A percentile compares a stretch with the other conserved stretches of the same genome.
Evolutionary conservation across 306 rosid species (phyloP).

Genomic region (Gastrolobium villosum): DNA sequence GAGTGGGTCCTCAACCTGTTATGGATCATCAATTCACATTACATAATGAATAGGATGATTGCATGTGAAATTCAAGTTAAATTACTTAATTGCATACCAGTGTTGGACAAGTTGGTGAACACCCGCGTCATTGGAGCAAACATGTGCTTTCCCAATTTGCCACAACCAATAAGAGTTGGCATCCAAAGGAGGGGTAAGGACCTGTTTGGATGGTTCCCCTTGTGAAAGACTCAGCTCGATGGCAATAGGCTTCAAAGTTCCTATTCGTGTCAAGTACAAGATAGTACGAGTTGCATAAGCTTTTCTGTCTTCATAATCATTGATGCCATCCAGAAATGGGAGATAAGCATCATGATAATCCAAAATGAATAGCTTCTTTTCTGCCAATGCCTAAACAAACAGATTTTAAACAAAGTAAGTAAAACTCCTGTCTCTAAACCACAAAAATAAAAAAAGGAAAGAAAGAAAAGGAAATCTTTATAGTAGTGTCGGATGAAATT

Average conservation of each 20-base stretch:
- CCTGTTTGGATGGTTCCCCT: conserved; percentile 42
- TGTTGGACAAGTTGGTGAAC: conserved; percentile 60
- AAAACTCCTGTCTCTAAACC: not conserved
- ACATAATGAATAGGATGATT: not conserved
- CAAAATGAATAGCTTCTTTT: conserved; percentile 50
- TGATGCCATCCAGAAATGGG: conserved; percentile 54
- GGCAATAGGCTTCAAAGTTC: conserved; percentile 55
- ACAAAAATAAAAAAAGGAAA: not conserved
- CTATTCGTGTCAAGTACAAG: conserved; percentile 37
- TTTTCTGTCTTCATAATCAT: conserved; percentile 45
- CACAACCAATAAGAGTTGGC: conserved; percentile 56
- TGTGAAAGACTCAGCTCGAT: conserved; percentile 51
- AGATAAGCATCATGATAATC: conserved; percentile 54
- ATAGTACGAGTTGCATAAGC: conserved; percentile 57
- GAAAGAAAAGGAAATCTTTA: not conserved
- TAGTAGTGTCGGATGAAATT: not conserved
- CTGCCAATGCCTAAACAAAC: conserved; percentile 48
- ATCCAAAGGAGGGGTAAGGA: conserved; percentile 54
- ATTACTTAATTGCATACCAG: conserved; percentile 33
- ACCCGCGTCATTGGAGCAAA: conserved; percentile 53
- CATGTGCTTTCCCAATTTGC: conserved; percentile 57
- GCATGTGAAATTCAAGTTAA: not conserved
- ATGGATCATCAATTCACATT: not conserved
- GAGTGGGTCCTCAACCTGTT: conserved; percentile 60
- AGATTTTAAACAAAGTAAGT: not conserved